Conservation (phyloP, 208 protist species). For the Leishmania amazonensis region DNA sequence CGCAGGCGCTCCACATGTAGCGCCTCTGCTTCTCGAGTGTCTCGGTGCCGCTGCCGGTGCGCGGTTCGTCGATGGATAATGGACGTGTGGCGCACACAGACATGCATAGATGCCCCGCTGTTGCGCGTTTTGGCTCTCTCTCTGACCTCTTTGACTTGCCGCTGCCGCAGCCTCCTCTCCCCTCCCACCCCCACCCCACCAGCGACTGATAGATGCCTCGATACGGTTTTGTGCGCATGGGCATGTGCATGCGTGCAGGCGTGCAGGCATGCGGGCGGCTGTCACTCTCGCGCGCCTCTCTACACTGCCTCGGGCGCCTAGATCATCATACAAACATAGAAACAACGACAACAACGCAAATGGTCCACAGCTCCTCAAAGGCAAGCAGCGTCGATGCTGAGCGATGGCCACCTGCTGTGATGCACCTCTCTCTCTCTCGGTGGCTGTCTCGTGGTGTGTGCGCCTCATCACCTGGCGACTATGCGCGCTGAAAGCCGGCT, state of each 20-base stretch:
- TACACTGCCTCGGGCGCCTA: not conserved
- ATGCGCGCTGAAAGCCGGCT: not conserved
- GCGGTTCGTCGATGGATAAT: not conserved
- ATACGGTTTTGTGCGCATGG: not conserved
- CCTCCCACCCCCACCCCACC: not conserved
- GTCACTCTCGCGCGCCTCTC: not conserved
- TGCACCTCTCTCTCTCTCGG: not conserved
- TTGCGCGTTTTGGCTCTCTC: not conserved
- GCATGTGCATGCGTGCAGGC: not conserved
- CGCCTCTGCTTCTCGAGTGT: not conserved
- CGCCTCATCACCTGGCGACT: not conserved
- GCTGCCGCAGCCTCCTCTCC: not conserved
- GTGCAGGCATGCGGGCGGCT: not conserved
- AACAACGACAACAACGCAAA: not conserved
- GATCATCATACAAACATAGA: constrained; percentile 9
- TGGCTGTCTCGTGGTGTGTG: not conserved
- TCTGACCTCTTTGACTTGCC: not conserved
- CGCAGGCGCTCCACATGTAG: constrained; percentile 54
- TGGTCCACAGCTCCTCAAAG: not conserved
- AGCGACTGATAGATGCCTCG: not conserved
- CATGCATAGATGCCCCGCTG: not conserved
- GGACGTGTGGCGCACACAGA: not conserved
- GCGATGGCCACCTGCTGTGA: not conserved
- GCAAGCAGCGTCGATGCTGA: not conserved
- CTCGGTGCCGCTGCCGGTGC: not conserved